Percentiles rank a stretch among this genome's conserved stretches.
Conservation (phyloP, 1,284 basidiomycete genomes). For the Bjerkandera adusta region DNA sequence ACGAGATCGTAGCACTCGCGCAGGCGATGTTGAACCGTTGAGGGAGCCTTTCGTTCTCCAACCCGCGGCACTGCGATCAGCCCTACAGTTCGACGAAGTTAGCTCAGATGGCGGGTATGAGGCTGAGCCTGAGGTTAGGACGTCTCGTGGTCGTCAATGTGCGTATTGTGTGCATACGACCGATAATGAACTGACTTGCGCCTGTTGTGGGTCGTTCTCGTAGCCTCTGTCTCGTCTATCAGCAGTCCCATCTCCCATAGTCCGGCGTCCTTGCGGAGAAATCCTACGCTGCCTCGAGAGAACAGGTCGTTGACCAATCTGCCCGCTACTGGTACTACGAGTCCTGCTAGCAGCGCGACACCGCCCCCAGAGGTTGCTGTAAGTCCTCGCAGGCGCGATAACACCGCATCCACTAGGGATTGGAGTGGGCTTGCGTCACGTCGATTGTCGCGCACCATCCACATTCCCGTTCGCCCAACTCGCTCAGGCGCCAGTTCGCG, state of each 20-base stretch:
- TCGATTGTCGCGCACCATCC: slow-evolving; percentile 77
- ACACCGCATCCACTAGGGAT: slow-evolving; percentile 43
- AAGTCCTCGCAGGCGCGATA: slow-evolving; percentile 58
- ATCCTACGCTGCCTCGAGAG: slow-evolving; percentile 66
- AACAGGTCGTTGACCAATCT: slow-evolving; percentile 46
- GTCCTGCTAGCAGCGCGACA: slow-evolving; percentile 45
- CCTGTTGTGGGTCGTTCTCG: neutral
- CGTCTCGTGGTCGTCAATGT: slow-evolving; percentile 70
- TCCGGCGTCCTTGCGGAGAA: slow-evolving; percentile 65
- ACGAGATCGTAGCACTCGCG: slow-evolving; percentile 46
- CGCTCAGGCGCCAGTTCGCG: slow-evolving; percentile 86
- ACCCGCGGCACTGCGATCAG: slow-evolving; percentile 50
- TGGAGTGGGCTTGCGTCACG: slow-evolving; percentile 64
- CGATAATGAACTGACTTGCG: neutral
- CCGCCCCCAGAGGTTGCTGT: slow-evolving; percentile 58
- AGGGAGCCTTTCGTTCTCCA: slow-evolving; percentile 61
- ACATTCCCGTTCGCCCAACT: slow-evolving; percentile 66
- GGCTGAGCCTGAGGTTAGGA: slow-evolving; percentile 61
- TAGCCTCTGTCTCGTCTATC: slow-evolving; percentile 57
- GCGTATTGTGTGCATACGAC: slow-evolving; percentile 17
- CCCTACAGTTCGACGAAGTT: slow-evolving; percentile 63
- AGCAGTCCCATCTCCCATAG: slow-evolving; percentile 31
- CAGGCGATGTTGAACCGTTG: slow-evolving; percentile 44
- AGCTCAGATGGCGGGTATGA: slow-evolving; percentile 80
- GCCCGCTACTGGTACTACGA: slow-evolving; percentile 51